Evolutionary conservation across 805 yeast species (phyloP).

Genomic region (Kazachstania taianensis): DNA sequence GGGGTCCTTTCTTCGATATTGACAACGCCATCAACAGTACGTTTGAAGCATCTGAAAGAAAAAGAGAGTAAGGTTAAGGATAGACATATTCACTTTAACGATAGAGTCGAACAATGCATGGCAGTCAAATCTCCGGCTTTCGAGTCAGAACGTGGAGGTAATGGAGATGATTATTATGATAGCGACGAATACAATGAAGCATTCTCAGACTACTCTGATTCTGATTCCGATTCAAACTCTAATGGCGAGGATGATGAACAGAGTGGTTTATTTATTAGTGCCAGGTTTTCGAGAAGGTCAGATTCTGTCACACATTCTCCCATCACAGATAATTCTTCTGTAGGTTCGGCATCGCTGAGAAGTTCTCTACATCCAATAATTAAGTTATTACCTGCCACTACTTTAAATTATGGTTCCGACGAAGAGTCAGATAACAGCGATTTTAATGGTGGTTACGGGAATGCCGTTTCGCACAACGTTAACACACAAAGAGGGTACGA

Average conservation of each 20-base stretch:
- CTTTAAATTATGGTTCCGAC: conserved; percentile 66
- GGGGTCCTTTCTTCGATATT: conserved; percentile 9
- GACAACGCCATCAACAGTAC: conserved; percentile 8
- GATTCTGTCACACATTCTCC: conserved; percentile 21
- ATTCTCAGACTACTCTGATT: conserved; percentile 1
- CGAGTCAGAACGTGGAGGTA: conserved; percentile 23
- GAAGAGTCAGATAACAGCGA: conserved; percentile 38
- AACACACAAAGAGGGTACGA: conserved; percentile 66
- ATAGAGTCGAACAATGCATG: conserved; percentile 89
- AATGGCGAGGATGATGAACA: conserved; percentile 22
- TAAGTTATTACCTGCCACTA: conserved; percentile 76
- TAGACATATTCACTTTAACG: conserved; percentile 84
- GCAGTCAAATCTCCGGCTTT: conserved; percentile 38
- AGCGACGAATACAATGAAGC: conserved; percentile 1
- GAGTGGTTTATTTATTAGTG: conserved; percentile 27
- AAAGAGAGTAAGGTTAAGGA: conserved; percentile 6
- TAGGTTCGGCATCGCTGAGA: conserved; percentile 11
- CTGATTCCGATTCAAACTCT: conserved; percentile 9
- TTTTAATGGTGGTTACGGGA: conserved; percentile 29
- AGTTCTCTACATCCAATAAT: conserved; percentile 41
- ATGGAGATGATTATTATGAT: conserved; percentile 11
- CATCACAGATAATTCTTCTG: conserved; percentile 20
- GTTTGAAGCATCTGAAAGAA: conserved; percentile 2
- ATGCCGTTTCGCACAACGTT: conserved; percentile 63
- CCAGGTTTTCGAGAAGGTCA: conserved; percentile 24